Percentiles rank a stretch among this genome's conserved stretches.
Conservation (phyloP, 495 filamentous ascomycete genomes). For the Cryomyces antarcticus region DNA sequence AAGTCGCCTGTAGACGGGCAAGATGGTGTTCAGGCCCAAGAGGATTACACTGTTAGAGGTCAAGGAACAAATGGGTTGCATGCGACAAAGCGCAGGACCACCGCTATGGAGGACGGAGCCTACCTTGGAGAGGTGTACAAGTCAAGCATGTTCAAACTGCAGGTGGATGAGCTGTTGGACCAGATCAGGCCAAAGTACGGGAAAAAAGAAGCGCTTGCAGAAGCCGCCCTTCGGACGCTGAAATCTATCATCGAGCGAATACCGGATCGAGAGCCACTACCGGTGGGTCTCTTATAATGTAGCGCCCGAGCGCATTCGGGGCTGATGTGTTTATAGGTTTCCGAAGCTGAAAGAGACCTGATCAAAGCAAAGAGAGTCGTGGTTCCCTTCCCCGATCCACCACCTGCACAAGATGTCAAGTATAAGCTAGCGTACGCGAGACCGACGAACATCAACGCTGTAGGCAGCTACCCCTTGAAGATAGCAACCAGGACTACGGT, state of each 20-base stretch:
- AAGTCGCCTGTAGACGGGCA: too few species aligned
- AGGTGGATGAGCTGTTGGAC: constrained; percentile 63
- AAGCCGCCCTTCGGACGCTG: constrained; percentile 48
- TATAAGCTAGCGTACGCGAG: constrained; percentile 62
- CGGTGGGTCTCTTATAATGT: constrained; percentile 21
- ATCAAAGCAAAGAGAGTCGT: constrained; percentile 40
- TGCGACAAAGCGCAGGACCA: background rate
- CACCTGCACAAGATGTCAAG: constrained; percentile 46
- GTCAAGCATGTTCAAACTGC: constrained; percentile 65
- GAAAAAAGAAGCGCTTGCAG: constrained; percentile 39
- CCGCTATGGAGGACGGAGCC: constrained; percentile 4
- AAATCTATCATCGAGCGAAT: constrained; percentile 58
- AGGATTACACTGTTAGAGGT: background rate
- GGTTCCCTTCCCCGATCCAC: constrained; percentile 67
- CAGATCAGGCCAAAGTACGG: constrained; percentile 49
- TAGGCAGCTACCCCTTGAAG: constrained; percentile 68
- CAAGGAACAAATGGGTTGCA: background rate
- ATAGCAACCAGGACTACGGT: constrained; percentile 43
- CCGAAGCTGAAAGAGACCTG: constrained; percentile 45
- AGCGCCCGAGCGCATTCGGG: too few species aligned
- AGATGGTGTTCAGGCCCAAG: too few species aligned
- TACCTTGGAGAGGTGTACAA: constrained; percentile 26
- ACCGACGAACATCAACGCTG: constrained; percentile 64
- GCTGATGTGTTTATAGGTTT: constrained; percentile 23
- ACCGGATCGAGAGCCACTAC: constrained; percentile 30